These are phyloP conservation scores for Penicillium nucicola DNA, from an alignment of 495 filamentous ascomycete species.

Conservation along the genomic window DNA sequence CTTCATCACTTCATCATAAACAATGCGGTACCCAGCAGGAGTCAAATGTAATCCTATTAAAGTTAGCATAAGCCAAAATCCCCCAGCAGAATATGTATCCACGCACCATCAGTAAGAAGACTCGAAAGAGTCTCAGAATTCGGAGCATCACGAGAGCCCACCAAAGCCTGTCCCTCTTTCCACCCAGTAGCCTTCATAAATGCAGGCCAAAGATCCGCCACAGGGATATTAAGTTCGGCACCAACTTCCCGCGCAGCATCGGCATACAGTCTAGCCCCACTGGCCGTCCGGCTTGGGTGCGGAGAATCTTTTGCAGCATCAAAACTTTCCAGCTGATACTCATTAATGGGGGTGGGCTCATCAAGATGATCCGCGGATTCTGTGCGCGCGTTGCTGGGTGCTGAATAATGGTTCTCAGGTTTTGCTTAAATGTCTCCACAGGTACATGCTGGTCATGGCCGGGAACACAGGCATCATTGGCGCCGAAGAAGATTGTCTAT, in stretches of 20 bases:
- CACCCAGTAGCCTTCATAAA: slow-evolving; percentile 65
- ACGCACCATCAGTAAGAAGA: slow-evolving; percentile 59
- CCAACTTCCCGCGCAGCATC: slow-evolving; percentile 66
- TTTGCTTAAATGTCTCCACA: slow-evolving; percentile 65
- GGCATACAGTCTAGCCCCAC: slow-evolving; percentile 65
- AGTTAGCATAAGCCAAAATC: slow-evolving; percentile 4
- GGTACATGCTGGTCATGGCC: slow-evolving; percentile 69
- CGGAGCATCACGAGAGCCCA: slow-evolving; percentile 50
- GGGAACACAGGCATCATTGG: slow-evolving; percentile 76
- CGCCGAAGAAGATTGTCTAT: slow-evolving; percentile 78
- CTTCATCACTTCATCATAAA: slow-evolving; percentile 55
- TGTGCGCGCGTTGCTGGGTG: slow-evolving; percentile 68
- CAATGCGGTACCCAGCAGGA: slow-evolving; percentile 56
- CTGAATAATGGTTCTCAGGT: slow-evolving; percentile 64
- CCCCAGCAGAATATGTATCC: neutral
- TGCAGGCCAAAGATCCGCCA: slow-evolving; percentile 72
- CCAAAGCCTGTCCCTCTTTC: slow-evolving; percentile 53
- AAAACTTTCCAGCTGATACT: slow-evolving; percentile 58
- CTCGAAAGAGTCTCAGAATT: slow-evolving; percentile 45
- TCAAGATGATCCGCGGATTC: slow-evolving; percentile 66
- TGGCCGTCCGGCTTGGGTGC: slow-evolving; percentile 57
- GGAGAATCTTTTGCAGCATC: slow-evolving; percentile 17
- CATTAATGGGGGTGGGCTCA: slow-evolving; percentile 81
- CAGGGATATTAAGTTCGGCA: slow-evolving; percentile 55
- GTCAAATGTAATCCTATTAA: slow-evolving; percentile 60